These are phyloP conservation scores for Wickerhamiella vanderwaltii DNA, from an alignment of 805 yeast species.

Conservation along the genomic window DNA sequence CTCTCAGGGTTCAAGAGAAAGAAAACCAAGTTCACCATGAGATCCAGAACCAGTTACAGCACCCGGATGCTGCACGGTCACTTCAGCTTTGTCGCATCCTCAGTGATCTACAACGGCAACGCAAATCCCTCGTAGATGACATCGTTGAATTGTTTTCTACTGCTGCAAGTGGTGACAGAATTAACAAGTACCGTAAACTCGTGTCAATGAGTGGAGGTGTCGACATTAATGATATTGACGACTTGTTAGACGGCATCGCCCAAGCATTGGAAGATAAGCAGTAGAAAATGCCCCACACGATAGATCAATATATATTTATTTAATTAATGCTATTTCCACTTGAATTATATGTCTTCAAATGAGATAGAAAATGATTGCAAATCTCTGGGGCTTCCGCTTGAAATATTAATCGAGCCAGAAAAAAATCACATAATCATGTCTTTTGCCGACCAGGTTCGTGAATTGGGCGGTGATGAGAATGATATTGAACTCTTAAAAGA, in stretches of 20 bases:
- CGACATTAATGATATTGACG: slow-evolving; percentile 66
- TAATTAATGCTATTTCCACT: too few species aligned
- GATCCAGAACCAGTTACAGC: slow-evolving; percentile 18
- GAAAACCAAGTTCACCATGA: slow-evolving; percentile 30
- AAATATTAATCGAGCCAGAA: neutral
- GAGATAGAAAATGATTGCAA: neutral
- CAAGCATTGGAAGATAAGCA: slow-evolving; percentile 25
- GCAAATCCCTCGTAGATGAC: slow-evolving; percentile 14
- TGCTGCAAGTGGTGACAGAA: slow-evolving; percentile 40
- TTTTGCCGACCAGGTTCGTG: slow-evolving; percentile 60
- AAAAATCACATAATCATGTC: slow-evolving; percentile 17
- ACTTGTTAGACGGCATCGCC: slow-evolving; percentile 69
- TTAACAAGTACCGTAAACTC: slow-evolving; percentile 68
- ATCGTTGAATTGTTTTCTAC: slow-evolving; percentile 32
- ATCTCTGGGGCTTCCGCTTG: neutral
- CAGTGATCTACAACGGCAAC: slow-evolving; percentile 30
- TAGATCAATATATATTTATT: too few species aligned
- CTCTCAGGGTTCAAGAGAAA: slow-evolving; percentile 45
- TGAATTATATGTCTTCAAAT: neutral
- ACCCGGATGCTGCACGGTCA: slow-evolving; percentile 16
- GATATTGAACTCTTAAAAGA: slow-evolving; percentile 56
- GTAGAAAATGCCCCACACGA: too few species aligned
- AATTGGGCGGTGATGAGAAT: slow-evolving; percentile 76
- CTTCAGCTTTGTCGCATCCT: slow-evolving; percentile 18
- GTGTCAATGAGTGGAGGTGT: slow-evolving; percentile 69